phyloP scores from a whole-genome alignment of 176 grass and related monocot species.

The Alloteropsis semialata region DNA sequence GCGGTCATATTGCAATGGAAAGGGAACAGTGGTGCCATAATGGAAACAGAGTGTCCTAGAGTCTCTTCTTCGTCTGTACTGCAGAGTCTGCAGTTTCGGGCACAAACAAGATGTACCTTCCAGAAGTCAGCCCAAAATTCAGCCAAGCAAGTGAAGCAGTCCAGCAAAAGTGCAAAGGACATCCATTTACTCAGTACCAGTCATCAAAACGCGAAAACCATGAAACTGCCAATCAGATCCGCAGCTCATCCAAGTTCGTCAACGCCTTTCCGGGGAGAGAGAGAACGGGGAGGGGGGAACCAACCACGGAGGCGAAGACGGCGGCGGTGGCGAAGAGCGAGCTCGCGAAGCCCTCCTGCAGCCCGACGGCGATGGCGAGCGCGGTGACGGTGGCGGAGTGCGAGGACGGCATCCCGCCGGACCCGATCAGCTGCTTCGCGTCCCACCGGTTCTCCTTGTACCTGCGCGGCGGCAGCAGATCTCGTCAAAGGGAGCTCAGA shows the following conservation, averaged over 20 bases:
- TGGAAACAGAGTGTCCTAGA: not conserved
- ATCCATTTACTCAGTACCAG: not conserved
- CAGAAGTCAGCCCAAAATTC: not conserved
- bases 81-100: not conserved
- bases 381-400: constrained; percentile 83
- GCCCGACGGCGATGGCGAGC: constrained; percentile 62
- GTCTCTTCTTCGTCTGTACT: not conserved
- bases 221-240: not conserved
- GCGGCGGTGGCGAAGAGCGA: constrained; percentile 76
- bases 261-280: not conserved
- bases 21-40: not conserved
- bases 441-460: constrained; percentile 97
- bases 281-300: not conserved
- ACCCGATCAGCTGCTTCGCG: constrained; percentile 78
- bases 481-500: constrained; percentile 32
- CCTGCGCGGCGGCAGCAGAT: constrained; percentile 34
- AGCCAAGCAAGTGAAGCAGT: not conserved
- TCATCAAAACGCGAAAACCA: not conserved
- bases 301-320: constrained; percentile 77
- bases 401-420: constrained; percentile 85
- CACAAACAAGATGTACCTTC: not conserved
- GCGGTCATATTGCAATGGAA: not conserved
- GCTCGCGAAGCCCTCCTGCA: constrained; percentile 62
- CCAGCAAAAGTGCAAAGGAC: not conserved
- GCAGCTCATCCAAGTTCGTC: not conserved